Evolutionary conservation across 495 filamentous ascomycete genomes (phyloP), one percentile per base, ranked within the genome.

Genomic region (Friedmanniomyces endolithicus): DNA sequence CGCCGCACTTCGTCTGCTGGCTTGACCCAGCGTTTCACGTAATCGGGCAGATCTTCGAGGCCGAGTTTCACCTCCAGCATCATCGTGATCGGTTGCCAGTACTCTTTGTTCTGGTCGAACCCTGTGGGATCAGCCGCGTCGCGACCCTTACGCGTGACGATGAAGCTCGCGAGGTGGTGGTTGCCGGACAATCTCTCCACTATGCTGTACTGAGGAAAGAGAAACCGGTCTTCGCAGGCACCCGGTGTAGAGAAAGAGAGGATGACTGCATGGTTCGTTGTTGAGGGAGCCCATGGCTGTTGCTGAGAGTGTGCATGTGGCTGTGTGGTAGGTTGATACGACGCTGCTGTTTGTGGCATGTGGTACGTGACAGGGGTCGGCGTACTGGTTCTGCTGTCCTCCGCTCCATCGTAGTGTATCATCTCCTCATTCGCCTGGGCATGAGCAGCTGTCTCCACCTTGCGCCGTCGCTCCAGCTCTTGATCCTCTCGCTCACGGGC

Each of bases 131-230:
- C 58, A 11, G 50, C 53, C 11, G 49, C 48, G 8, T 57, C 39
- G 29, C 41, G 29, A 29, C 60, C 60, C 16, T 41, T 39, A 25
- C 61, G 78, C 6, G 83, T 79, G 37, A 86, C 74, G 25, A 87
- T 68, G 64, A 86, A 87, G 1, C 80, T 84, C 27, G 79, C 80
- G 52, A 78, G 72, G 19, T 80, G 73, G 71, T 53, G 71, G 67
- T 34, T 67, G 25, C 63, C 66, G 12, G 69, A 74, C 22, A 74
- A 65, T 48, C 75, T 86, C 64, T 98, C 90, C 8, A 97, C 69
- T 43, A 97, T 85, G 53, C 83, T 83, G 63, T 87, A 78, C 65
- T 86, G 88, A 0, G 92, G 92, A 64, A 98, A 92, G 19, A 90
- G 67, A 64, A 88, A 97, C 19, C 90, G 81, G 64, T 96, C 92